Percentiles rank a stretch among this genome's conserved stretches.
Conservation (phyloP, 305 asterid species). For the Caryopteris hybrid region DNA sequence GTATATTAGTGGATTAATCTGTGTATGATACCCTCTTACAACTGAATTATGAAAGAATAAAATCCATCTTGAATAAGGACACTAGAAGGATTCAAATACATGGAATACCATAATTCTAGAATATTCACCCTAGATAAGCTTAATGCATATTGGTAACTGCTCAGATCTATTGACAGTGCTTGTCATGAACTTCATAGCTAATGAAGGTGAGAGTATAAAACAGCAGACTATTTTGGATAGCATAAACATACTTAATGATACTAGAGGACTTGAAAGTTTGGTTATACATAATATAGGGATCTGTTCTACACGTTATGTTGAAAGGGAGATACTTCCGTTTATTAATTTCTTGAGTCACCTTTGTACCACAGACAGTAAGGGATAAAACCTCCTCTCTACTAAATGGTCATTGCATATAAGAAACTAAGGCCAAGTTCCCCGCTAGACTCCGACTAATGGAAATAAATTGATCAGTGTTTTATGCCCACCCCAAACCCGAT, state of each 20-base stretch:
- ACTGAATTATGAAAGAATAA: not conserved
- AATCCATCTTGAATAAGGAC: too few species aligned
- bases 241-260: not conserved
- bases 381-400: not conserved
- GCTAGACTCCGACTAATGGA: not conserved
- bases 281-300: not conserved
- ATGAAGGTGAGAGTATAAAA: not conserved
- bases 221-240: not conserved
- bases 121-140: too few species aligned
- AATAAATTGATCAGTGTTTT: not conserved
- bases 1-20: not conserved
- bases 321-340: not conserved
- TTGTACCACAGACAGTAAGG: not conserved
- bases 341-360: too few species aligned
- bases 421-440: not conserved
- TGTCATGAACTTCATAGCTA: not conserved
- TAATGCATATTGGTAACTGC: not conserved
- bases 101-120: too few species aligned
- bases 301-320: too few species aligned
- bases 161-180: not conserved
- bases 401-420: not conserved
- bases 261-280: not conserved
- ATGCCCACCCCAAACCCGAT: not conserved
- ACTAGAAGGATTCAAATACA: too few species aligned
- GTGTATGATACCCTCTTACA: not conserved